phyloP scores from a whole-genome alignment of 441 rosid species.

The Macaranga tanarius region DNA sequence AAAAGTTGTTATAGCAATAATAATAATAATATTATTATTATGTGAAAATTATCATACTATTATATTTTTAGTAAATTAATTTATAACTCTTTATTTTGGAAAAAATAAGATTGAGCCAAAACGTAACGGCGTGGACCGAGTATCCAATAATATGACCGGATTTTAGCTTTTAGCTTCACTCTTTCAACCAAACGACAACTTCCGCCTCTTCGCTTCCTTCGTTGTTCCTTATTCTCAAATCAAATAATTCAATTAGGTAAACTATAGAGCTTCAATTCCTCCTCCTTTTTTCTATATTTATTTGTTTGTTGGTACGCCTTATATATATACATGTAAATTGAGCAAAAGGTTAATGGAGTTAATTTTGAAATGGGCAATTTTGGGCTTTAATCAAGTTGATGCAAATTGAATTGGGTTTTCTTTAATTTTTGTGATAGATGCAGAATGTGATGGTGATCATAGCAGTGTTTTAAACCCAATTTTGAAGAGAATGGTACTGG shows the following conservation, averaged over 20 bases:
- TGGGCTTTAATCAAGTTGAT: background rate
- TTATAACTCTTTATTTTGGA: too few species aligned
- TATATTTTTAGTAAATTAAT: too few species aligned
- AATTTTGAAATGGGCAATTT: background rate
- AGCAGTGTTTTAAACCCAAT: background rate
- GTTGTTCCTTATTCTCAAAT: too few species aligned
- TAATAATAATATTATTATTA: too few species aligned
- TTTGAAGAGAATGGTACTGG: constrained; percentile 58
- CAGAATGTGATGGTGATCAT: constrained; percentile 8
- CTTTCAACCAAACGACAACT: background rate
- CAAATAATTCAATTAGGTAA: too few species aligned
- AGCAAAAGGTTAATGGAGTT: background rate
- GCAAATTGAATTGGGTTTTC: constrained; percentile 2
- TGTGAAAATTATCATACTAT: too few species aligned
- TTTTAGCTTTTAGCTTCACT: too few species aligned
- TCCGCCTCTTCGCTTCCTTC: background rate
- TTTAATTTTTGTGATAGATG: background rate
- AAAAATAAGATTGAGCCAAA: too few species aligned
- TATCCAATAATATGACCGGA: background rate
- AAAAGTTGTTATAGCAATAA: too few species aligned
- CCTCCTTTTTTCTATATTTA: background rate
- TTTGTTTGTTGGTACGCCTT: too few species aligned
- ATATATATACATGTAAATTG: background rate
- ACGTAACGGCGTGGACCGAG: too few species aligned
- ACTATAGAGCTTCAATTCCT: background rate